These are phyloP conservation scores for Arxiozyma slooffiae DNA, from an alignment of 1,139 yeast species.

Conservation along the genomic window DNA sequence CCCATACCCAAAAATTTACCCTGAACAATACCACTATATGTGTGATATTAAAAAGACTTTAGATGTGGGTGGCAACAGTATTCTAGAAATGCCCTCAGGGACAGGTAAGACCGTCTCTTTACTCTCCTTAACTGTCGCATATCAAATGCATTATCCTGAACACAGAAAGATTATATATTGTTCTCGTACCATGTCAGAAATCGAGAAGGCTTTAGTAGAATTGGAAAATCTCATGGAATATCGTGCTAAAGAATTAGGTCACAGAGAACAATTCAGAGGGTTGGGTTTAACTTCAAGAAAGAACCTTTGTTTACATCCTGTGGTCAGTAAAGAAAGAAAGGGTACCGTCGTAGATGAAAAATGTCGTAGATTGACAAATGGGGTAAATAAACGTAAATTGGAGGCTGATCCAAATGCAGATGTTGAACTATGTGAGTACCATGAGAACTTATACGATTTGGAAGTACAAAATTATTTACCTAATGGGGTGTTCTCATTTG, in stretches of 20 bases:
- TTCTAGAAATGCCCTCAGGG: conserved; percentile 99
- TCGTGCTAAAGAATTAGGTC: conserved; percentile 72
- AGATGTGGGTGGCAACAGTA: conserved; percentile 97
- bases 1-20: conserved; percentile 96
- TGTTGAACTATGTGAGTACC: conserved; percentile 67
- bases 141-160: conserved; percentile 91
- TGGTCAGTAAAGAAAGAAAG: conserved; percentile 74
- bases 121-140: conserved; percentile 83
- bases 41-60: conserved; percentile 85
- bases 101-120: conserved; percentile 95
- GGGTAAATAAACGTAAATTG: conserved; percentile 63
- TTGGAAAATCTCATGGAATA: conserved; percentile 79
- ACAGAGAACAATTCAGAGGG: conserved; percentile 81
- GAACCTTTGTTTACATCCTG: conserved; percentile 84
- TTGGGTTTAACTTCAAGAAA: conserved; percentile 90
- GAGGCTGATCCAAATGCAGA: conserved; percentile 51
- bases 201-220: conserved; percentile 95
- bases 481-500: conserved; percentile 89
- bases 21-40: conserved; percentile 97
- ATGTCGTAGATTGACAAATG: conserved; percentile 89
- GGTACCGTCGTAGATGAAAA: conserved; percentile 95
- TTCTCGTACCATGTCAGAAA: conserved; percentile 99
- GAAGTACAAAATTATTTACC: conserved; percentile 88
- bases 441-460: conserved; percentile 74
- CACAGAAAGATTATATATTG: conserved; percentile 91